Evolutionary conservation across 2,329 filamentous ascomycete genomes (phyloP).

Genomic region (Penicillium polonicum): DNA sequence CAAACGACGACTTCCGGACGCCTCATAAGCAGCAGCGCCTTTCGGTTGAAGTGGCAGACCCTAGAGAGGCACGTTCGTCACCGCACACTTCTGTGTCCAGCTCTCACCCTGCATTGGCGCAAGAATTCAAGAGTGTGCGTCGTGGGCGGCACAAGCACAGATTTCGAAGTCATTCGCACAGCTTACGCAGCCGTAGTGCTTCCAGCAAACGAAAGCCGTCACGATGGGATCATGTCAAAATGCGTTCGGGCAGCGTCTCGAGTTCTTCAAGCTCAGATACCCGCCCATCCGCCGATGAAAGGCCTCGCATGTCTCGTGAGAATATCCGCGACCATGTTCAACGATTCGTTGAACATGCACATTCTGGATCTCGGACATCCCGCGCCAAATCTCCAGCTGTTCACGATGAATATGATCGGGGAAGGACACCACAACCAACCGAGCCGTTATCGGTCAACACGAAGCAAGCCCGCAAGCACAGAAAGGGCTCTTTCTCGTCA

Average conservation of each 20-base stretch:
- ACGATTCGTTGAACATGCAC: constrained; percentile 4
- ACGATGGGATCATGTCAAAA: constrained; percentile 54
- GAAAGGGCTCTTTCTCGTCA: constrained; percentile 54
- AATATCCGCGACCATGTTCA: constrained; percentile 9
- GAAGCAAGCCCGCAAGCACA: constrained; percentile 44
- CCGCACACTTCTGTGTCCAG: constrained; percentile 40
- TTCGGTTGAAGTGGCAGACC: constrained; percentile 21
- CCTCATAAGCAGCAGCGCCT: constrained; percentile 21
- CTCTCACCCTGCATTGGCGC: constrained; percentile 34
- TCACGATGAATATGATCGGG: not conserved
- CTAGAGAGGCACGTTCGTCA: constrained; percentile 22
- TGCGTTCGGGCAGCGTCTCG: constrained; percentile 54
- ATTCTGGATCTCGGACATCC: constrained; percentile 6
- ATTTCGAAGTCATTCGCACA: constrained; percentile 57
- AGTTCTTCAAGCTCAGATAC: constrained; percentile 55
- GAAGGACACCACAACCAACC: constrained; percentile 6
- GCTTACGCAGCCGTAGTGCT: constrained; percentile 55
- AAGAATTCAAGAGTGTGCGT: constrained; percentile 50
- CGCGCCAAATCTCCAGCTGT: constrained; percentile 13
- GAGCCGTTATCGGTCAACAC: constrained; percentile 10
- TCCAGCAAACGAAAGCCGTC: constrained; percentile 52
- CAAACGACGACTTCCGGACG: constrained; percentile 7
- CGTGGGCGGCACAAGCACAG: constrained; percentile 62
- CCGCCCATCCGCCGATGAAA: constrained; percentile 11
- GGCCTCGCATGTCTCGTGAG: constrained; percentile 9